Evolutionary conservation across 2,329 filamentous ascomycete genomes (phyloP), one percentile per base, ranked within the genome.

Genomic region (Didymella exigua): DNA sequence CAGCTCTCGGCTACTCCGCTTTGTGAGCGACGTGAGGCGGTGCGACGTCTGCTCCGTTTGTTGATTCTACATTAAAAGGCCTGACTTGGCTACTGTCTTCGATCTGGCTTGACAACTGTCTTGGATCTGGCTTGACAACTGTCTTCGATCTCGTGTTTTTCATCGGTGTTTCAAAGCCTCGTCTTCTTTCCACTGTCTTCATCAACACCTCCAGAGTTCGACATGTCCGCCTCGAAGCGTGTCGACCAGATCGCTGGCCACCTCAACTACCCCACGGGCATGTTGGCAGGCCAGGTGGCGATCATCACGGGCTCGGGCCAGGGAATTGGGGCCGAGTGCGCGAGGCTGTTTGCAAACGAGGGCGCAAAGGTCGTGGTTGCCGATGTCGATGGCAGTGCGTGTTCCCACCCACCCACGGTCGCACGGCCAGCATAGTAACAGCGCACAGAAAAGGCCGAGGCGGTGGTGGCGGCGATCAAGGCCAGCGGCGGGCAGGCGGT

Each of bases 241-340:
- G 79, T 89, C 44, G 79, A 83, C 34, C 90, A 95, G 76, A 85
- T 96, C 65, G 84, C 88, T 31, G 83, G 83, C 58, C 91, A 96
- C 75, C 84, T 96, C 67, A 93, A 91, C 78, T 93, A 87, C 78
- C 90, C 91, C 31, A 83, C 85, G 70, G 91, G 91, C 54, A 81
- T 96, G 74, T 84, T 96, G 49, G 84, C 84, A 26, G 89, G 89
- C 47, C 91, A 96, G 73, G 86, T 89, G 14, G 91, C 91, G 68
- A 96, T 96, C 74, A 89, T 96, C 73, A 96, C 92, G 2, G 91
- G 91, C 38, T 86, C 87, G 16, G 91, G 90, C 8, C 91, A 96
- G 74, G 92, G 92, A 56, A 96, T 96, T 72, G 92, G 91, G 21
- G 92, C 91, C 24, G 92, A 96, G 77, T 83, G 88, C 27, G 91